Evolutionary conservation across 1,284 basidiomycete species (phyloP).

Genomic region (Ustilago crameri): DNA sequence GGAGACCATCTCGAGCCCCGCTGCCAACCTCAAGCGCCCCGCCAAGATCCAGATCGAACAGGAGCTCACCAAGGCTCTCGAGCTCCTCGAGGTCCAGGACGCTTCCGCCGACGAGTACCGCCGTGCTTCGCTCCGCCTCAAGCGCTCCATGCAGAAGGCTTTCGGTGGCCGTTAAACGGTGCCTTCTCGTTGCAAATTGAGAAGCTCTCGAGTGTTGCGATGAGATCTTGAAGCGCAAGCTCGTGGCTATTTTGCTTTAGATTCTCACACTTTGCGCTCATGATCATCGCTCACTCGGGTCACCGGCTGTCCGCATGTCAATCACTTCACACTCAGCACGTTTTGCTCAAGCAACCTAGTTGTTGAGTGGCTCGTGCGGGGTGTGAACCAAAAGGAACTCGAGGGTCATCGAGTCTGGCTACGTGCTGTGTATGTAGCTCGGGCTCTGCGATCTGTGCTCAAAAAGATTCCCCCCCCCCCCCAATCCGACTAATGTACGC

Average conservation of each 20-base stretch:
- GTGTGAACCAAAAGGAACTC: slow-evolving; percentile 35
- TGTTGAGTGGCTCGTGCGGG: slow-evolving; percentile 2
- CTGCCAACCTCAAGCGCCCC: slow-evolving; percentile 66
- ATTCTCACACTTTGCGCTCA: slow-evolving; percentile 5
- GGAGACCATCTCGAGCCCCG: slow-evolving; percentile 66
- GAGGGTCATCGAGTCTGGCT: slow-evolving; percentile 20
- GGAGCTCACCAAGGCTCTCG: slow-evolving; percentile 68
- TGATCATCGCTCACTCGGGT: slow-evolving; percentile 7
- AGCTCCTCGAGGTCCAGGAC: slow-evolving; percentile 67
- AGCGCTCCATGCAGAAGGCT: slow-evolving; percentile 67
- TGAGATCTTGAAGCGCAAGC: slow-evolving; percentile 3
- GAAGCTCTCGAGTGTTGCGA: slow-evolving; percentile 4
- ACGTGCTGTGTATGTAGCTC: slow-evolving; percentile 1
- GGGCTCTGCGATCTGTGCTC: slow-evolving; percentile 33
- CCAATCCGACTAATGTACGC: slow-evolving; percentile 44
- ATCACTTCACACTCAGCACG: neutral
- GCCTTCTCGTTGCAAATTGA: neutral
- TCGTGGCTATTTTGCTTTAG: slow-evolving; percentile 9
- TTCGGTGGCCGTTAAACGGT: slow-evolving; percentile 60
- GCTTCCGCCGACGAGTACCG: slow-evolving; percentile 67
- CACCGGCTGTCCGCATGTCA: slow-evolving; percentile 19
- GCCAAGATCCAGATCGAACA: slow-evolving; percentile 67
- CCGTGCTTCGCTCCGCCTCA: slow-evolving; percentile 64
- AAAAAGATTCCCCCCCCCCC: slow-evolving; percentile 25
- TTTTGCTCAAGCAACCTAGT: no score